phyloP scores from a whole-genome alignment of 2,329 filamentous ascomycete genomes.

The Amylocarpus encephaloides region DNA sequence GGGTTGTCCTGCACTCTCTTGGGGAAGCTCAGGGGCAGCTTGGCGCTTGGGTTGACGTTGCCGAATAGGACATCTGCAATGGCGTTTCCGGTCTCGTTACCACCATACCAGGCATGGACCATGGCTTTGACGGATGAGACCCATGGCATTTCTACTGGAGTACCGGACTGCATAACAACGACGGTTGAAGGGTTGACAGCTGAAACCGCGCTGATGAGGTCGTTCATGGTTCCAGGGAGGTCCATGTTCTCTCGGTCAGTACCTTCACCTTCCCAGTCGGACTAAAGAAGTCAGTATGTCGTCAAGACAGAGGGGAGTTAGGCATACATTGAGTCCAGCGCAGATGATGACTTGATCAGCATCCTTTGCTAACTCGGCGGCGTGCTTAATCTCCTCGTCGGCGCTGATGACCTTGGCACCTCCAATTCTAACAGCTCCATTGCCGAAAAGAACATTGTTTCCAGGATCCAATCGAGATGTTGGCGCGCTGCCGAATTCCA shows the following conservation, averaged over 20 bases:
- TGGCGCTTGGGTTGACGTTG: slow-evolving; percentile 66
- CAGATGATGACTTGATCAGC: slow-evolving; percentile 75
- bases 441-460: slow-evolving; percentile 44
- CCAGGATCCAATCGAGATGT: slow-evolving; percentile 49
- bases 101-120: slow-evolving; percentile 77
- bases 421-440: slow-evolving; percentile 57
- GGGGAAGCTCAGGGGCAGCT: slow-evolving; percentile 70
- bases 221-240: slow-evolving; percentile 66
- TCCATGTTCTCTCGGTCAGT: slow-evolving; percentile 73
- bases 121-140: slow-evolving; percentile 48
- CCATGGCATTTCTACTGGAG: slow-evolving; percentile 69
- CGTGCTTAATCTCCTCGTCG: slow-evolving; percentile 55
- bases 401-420: slow-evolving; percentile 52
- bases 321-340: slow-evolving; percentile 59
- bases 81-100: slow-evolving; percentile 78
- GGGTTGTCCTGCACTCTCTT: slow-evolving; percentile 62
- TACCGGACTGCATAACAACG: slow-evolving; percentile 72
- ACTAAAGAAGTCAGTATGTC: slow-evolving; percentile 9
- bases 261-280: slow-evolving; percentile 77
- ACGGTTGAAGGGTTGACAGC: slow-evolving; percentile 62
- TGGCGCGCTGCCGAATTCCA: slow-evolving; percentile 49
- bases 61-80: slow-evolving; percentile 75
- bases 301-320: neutral
- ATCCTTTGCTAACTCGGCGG: slow-evolving; percentile 59
- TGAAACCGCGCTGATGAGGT: slow-evolving; percentile 60